phyloP scores from a whole-genome alignment of 768 basidiomycete genomes.

The Lepiota venenata region DNA sequence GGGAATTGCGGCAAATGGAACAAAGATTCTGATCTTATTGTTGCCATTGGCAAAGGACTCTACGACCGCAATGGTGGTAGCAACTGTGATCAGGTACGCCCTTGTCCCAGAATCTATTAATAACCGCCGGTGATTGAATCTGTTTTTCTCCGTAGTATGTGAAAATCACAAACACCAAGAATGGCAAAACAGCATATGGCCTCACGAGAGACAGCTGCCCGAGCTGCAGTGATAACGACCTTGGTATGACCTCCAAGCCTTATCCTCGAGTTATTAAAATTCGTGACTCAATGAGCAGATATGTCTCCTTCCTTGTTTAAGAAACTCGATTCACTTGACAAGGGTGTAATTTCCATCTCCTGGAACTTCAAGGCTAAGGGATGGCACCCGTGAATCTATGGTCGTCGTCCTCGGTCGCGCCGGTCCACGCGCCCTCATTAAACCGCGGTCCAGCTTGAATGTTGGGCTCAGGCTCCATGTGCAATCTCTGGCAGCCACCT shows the following conservation, averaged over 20 bases:
- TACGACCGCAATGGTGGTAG: constrained; percentile 47
- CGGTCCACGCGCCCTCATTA: constrained; percentile 8
- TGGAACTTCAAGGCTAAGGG: constrained; percentile 59
- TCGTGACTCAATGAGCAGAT: constrained; percentile 35
- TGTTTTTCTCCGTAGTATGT: constrained; percentile 43
- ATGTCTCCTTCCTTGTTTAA: constrained; percentile 64
- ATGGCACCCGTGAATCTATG: constrained; percentile 35
- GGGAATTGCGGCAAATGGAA: constrained; percentile 65
- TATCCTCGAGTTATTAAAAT: background rate
- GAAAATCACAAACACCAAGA: constrained; percentile 54
- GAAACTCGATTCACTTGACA: constrained; percentile 40
- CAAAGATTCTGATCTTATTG: constrained; percentile 46
- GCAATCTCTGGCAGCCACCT: constrained; percentile 1
- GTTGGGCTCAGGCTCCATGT: background rate
- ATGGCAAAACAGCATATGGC: constrained; percentile 46
- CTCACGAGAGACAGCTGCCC: constrained; percentile 56
- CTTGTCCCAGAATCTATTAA: constrained; percentile 10
- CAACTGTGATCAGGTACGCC: constrained; percentile 59
- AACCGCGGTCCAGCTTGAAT: background rate
- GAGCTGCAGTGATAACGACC: constrained; percentile 45
- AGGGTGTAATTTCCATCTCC: constrained; percentile 48
- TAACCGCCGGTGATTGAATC: constrained; percentile 4
- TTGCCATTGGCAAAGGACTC: constrained; percentile 55
- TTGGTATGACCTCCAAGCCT: constrained; percentile 43
- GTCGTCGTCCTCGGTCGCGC: background rate